Evolutionary conservation across 306 rosid species (phyloP).

Genomic region (Morella rubra): DNA sequence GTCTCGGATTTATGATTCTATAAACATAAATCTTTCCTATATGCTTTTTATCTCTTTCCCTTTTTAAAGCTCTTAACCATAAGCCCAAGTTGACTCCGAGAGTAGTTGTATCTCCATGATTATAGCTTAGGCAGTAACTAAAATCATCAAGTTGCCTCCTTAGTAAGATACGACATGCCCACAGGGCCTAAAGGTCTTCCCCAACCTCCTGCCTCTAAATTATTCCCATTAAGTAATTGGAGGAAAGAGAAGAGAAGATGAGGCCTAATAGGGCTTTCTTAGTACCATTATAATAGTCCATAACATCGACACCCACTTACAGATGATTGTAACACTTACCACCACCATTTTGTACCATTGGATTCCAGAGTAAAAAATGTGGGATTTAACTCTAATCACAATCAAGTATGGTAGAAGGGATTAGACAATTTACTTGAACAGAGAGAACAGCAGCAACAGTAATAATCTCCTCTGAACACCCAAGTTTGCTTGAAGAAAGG

Average conservation of each 20-base stretch:
- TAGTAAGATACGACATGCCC: background rate
- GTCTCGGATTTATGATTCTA: slow-evolving; percentile 4
- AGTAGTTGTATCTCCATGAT: background rate
- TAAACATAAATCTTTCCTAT: slow-evolving; percentile 1
- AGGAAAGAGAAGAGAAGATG: background rate
- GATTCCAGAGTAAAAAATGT: too few species aligned
- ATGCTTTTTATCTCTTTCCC: background rate
- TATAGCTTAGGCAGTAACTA: background rate
- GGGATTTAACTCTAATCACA: too few species aligned
- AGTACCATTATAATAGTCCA: too few species aligned
- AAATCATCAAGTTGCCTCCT: background rate
- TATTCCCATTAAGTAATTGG: background rate
- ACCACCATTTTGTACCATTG: too few species aligned
- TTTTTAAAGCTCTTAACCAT: background rate
- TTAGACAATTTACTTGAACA: slow-evolving; percentile 62
- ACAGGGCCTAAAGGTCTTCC: background rate
- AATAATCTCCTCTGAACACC: slow-evolving; percentile 90
- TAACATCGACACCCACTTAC: too few species aligned
- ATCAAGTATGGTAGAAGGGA: background rate
- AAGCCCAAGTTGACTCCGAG: background rate
- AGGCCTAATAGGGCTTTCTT: background rate
- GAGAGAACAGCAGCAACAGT: slow-evolving; percentile 89
- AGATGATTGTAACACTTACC: too few species aligned
- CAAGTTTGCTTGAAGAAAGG: slow-evolving; percentile 73
- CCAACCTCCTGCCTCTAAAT: too few species aligned